Base-by-base conservation (phyloP, 345 rosid species). In the Gossypium stocksii region DNA sequence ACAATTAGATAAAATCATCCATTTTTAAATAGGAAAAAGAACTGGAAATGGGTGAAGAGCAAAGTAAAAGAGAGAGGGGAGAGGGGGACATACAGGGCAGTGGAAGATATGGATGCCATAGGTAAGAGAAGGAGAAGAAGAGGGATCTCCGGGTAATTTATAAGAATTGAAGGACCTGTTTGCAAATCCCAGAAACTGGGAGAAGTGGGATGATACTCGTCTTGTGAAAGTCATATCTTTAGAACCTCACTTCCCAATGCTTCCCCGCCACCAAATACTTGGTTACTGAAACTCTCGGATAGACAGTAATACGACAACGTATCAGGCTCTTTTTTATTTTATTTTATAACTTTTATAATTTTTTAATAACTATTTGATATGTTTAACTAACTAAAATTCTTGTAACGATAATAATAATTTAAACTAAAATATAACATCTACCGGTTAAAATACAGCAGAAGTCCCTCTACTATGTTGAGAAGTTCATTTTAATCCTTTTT, bases 61-160 rank as follows among this genome's bases (percentile, higher is more conserved):
- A 59, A 8, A 58, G 62, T 34, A 34, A 34, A 46, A 46, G 23
- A 59, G 38, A 59, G 51, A 1, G 51, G 14, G 65, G 22, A n/a
- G 14, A 12, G 4, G 66, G 54, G 45, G 20, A 77, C 82, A 83
- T 82, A 95, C 99, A 0, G 97, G 97, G 82, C 99, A 91, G 43
- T 91, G 97, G 83, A 95, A 95, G 64, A 60, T 89, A 82, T 95
- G 98, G 85, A 93, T 79, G 76, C 99, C 99, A 49, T 89, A 86
- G 73, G 84, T 70, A 78, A 86, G 86, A 79, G 85, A 57, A 2
- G 92, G 72, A 53, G 84, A 82, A 65, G 83, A 34, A 57, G 92
- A 83, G 54, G 85, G 80, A 46, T 87, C 85, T 53, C 87, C 86
- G 16, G 88, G 86, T 68, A 82, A 51, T 57, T 79, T 72, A 46